Conservation (phyloP, 1,139 yeast species). For the Hyphopichia burtonii region DNA sequence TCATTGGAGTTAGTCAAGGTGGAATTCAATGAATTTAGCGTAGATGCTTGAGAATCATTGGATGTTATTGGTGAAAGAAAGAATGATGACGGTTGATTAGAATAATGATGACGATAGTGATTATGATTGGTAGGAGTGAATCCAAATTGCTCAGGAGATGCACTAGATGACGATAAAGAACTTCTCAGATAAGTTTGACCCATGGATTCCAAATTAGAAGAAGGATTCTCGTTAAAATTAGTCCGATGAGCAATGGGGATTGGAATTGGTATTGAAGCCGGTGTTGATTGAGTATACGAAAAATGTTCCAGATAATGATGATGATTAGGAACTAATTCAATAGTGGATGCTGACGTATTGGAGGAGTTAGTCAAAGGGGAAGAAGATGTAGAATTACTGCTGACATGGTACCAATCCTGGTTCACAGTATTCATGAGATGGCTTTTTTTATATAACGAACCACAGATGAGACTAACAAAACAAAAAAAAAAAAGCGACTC, state of each 20-base stretch:
- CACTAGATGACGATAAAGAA: neutral
- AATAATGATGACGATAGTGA: neutral
- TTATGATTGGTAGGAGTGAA: constrained; percentile 1
- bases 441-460: neutral
- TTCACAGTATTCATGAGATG: neutral
- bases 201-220: constrained; percentile 3
- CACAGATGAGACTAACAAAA: neutral
- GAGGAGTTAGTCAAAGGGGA: neutral
- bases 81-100: constrained; percentile 20
- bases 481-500: neutral
- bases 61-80: constrained; percentile 38
- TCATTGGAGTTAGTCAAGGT: constrained; percentile 11
- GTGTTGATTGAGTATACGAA: neutral
- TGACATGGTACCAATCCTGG: neutral
- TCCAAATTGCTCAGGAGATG: neutral
- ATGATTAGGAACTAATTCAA: neutral
- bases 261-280: neutral
- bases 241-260: neutral
- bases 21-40: constrained; percentile 2
- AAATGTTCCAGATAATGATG: neutral
- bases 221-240: neutral
- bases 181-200: constrained; percentile 8
- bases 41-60: constrained; percentile 21
- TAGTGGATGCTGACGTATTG: neutral
- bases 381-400: neutral